A percentile compares a stretch with the other conserved stretches of the same genome.
phyloP scores from a whole-genome alignment of 306 rosid species.

The Fragaria iinumae region DNA sequence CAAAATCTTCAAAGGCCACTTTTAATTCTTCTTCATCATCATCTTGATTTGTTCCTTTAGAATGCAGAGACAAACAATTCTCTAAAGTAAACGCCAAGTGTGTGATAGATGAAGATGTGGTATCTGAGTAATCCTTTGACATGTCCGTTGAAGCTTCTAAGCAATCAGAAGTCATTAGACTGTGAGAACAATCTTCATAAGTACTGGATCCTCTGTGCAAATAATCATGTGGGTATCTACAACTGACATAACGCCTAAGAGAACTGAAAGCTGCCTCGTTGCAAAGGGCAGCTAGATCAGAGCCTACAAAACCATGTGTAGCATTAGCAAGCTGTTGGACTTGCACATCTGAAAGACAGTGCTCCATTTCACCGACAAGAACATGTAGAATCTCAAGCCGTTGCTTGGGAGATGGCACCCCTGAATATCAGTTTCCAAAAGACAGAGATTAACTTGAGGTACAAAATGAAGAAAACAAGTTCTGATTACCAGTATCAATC shows the following conservation, averaged over 20 bases:
- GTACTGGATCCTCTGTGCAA: conserved; percentile 20
- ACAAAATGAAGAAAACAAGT: background rate
- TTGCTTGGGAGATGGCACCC: conserved; percentile 80
- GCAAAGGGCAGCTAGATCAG: conserved; percentile 85
- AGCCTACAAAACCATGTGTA: conserved; percentile 93
- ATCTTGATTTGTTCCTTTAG: conserved; percentile 33
- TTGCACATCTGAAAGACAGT: conserved; percentile 58
- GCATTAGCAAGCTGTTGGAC: conserved; percentile 68
- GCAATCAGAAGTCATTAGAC: conserved; percentile 24
- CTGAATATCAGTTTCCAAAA: conserved; percentile 42
- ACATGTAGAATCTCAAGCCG: conserved; percentile 63
- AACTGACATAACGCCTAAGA: conserved; percentile 47
- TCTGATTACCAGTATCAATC: background rate
- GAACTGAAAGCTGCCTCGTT: conserved; percentile 72
- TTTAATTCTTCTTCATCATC: conserved; percentile 45
- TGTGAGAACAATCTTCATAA: conserved; percentile 29
- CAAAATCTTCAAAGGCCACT: conserved; percentile 75
- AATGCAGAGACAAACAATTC: conserved; percentile 25
- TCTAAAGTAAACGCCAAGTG: conserved; percentile 34
- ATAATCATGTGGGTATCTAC: conserved; percentile 29
- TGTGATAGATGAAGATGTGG: conserved; percentile 40
- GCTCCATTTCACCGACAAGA: conserved; percentile 70
- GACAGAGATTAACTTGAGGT: background rate
- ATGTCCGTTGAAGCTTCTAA: conserved; percentile 26
- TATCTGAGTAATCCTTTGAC: conserved; percentile 31